phyloP scores from a whole-genome alignment of 2,329 filamentous ascomycete species.

The Raffaelea arxii region DNA sequence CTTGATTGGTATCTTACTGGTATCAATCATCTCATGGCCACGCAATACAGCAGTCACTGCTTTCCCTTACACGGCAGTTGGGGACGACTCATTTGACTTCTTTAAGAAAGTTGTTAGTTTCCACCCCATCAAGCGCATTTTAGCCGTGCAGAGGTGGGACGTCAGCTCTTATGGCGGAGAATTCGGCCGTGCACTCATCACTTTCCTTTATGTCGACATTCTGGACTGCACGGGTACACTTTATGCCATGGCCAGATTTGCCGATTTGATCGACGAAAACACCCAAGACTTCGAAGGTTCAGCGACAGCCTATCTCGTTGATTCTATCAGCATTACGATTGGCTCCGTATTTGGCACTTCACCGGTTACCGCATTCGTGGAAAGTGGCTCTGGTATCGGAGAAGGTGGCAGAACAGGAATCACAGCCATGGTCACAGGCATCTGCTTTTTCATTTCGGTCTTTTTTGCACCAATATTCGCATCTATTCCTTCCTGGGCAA shows the following conservation, averaged over 20 bases:
- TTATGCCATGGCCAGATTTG: conserved; percentile 71
- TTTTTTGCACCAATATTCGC: conserved; percentile 71
- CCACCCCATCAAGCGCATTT: conserved; percentile 54
- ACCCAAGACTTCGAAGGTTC: conserved; percentile 78
- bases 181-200: conserved; percentile 62
- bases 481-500: conserved; percentile 68
- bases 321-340: conserved; percentile 61
- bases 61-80: conserved; percentile 56
- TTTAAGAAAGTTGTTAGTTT: conserved; percentile 65
- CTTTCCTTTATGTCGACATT: conserved; percentile 71
- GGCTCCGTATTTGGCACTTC: conserved; percentile 59
- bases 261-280: conserved; percentile 42
- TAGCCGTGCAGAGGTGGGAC: conserved; percentile 58
- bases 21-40: conserved; percentile 68
- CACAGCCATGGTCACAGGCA: conserved; percentile 57
- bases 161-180: conserved; percentile 46
- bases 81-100: conserved; percentile 56
- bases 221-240: conserved; percentile 68
- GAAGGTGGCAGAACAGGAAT: conserved; percentile 67
- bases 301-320: conserved; percentile 65
- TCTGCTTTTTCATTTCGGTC: conserved; percentile 60
- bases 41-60: conserved; percentile 57
- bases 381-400: conserved; percentile 64
- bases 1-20: conserved; percentile 59
- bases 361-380: conserved; percentile 65